Conservation (phyloP, 2,329 filamentous ascomycete species). For the Phaeoacremonium minimum region DNA sequence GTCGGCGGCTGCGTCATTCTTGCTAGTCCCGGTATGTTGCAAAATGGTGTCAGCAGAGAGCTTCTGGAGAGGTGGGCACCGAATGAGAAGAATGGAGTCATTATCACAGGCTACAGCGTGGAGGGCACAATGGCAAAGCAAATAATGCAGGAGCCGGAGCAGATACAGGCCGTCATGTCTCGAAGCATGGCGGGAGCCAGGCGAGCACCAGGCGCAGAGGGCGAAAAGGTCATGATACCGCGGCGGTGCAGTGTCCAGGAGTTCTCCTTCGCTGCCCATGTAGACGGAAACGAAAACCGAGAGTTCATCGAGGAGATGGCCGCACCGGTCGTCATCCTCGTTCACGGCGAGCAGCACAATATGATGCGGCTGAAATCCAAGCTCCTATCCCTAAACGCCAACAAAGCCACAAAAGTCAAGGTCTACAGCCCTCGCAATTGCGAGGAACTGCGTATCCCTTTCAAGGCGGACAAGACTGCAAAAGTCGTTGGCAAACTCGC, state of each 20-base stretch:
- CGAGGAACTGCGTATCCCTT: conserved; percentile 90
- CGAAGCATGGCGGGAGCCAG: conserved; percentile 61
- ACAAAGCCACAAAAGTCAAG: conserved; percentile 77
- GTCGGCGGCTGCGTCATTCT: conserved; percentile 95
- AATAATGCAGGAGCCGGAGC: conserved; percentile 90
- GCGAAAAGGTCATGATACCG: conserved; percentile 88
- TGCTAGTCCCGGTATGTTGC: conserved; percentile 95
- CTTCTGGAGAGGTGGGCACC: conserved; percentile 94
- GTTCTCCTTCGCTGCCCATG: conserved; percentile 92
- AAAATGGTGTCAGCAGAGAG: conserved; percentile 91
- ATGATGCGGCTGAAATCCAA: conserved; percentile 98
- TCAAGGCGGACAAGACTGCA: conserved; percentile 90
- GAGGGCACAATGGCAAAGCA: conserved; percentile 98
- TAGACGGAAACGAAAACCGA: conserved; percentile 91
- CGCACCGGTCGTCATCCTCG: conserved; percentile 91
- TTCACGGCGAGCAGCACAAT: conserved; percentile 95
- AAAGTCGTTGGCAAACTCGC: conserved; percentile 95
- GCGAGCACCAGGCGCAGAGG: conserved; percentile 60
- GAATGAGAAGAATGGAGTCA: conserved; percentile 93
- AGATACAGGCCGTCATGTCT: conserved; percentile 92
- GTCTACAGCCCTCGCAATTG: conserved; percentile 93
- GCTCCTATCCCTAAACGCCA: conserved; percentile 83
- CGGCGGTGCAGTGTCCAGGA: conserved; percentile 90
- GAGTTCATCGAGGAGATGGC: conserved; percentile 95
- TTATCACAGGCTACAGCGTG: conserved; percentile 97